Evolutionary conservation across 2,329 filamentous ascomycete genomes (phyloP), one percentile per base, ranked within the genome.

Genomic region (Gremmenia infestans): DNA sequence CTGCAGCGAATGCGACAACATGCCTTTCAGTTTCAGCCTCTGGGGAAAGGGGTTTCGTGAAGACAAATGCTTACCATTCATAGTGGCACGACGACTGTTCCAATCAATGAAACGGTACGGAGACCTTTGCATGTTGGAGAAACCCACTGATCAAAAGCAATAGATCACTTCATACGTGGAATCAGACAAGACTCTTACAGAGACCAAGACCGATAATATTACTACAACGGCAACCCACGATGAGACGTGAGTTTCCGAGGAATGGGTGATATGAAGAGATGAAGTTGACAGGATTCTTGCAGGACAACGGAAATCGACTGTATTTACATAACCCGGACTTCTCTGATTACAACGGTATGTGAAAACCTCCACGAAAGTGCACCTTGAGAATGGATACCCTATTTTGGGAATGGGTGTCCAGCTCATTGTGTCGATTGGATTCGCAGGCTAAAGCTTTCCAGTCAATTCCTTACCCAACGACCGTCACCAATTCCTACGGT

Each of bases 401-500:
- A 7, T 9, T 32, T 32, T 32, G 8, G 8, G 28, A 32, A 32
- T 32, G 7, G 28, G 28, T 32, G 8, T 32, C 28, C 28, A 32
- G 8, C 7, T 32, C 28, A 9, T 32, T 32, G 8, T 6, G 28
- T 9, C 28, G 8, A 32, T 32, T 9, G 8, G 28, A 7, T 32
- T 32, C 28, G 28, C 28, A 32, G 12, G 61, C 59, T 1, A 60
- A 55, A 28, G 51, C 52, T 53, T 52, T 48, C 7, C 15, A 36
- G 8, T 50, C 15, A 28, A 19, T 28, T 17, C 36, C 14, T 9
- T 19, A 45, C 25, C 11, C 19, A 8, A 7, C 36, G 32, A 49
- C 28, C 1, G 25, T 17, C 22, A 49, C 53, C 40, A 42, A 56
- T 19, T 37, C 47, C 14, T 58, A 62, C 47, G 60, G 60, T 51